phyloP scores from a whole-genome alignment of 345 rosid genomes.

The Schrenkiella parvula region DNA sequence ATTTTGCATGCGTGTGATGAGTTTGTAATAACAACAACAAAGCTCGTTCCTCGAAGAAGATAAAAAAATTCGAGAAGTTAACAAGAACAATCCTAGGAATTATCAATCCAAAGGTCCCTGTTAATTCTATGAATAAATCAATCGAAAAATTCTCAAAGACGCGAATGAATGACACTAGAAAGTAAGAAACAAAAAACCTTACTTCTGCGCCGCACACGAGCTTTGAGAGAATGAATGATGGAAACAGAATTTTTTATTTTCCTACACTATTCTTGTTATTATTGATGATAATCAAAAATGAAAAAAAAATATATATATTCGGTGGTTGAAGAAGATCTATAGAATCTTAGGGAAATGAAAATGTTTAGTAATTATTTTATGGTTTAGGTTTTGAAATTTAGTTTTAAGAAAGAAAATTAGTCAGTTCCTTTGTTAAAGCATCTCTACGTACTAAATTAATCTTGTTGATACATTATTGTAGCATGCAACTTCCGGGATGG shows the following conservation, averaged over 20 bases:
- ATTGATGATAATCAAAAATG: background rate
- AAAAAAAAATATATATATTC: no score
- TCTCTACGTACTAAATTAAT: background rate
- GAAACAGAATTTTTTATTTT: background rate
- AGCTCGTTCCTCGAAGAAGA: background rate
- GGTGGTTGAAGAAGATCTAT: background rate
- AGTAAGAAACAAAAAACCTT: background rate
- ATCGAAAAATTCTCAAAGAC: background rate
- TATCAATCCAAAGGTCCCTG: no score
- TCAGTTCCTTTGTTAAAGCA: no score
- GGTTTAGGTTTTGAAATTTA: background rate
- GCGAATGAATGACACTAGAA: background rate
- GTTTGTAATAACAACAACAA: background rate
- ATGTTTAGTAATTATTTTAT: background rate
- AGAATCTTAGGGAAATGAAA: background rate
- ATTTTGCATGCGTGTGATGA: constrained; percentile 13
- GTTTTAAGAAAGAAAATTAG: background rate
- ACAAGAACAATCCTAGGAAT: no score
- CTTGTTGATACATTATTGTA: background rate
- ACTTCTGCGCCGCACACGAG: background rate
- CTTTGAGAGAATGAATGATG: constrained; percentile 5
- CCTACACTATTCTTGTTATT: background rate
- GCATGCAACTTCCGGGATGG: no score
- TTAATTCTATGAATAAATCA: background rate
- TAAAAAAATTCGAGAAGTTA: no score